A percentile compares a stretch with the other conserved stretches of the same genome.
These are phyloP conservation scores for Rhizophora mangle DNA, from an alignment of 345 rosid genomes.

Conservation along the genomic window DNA sequence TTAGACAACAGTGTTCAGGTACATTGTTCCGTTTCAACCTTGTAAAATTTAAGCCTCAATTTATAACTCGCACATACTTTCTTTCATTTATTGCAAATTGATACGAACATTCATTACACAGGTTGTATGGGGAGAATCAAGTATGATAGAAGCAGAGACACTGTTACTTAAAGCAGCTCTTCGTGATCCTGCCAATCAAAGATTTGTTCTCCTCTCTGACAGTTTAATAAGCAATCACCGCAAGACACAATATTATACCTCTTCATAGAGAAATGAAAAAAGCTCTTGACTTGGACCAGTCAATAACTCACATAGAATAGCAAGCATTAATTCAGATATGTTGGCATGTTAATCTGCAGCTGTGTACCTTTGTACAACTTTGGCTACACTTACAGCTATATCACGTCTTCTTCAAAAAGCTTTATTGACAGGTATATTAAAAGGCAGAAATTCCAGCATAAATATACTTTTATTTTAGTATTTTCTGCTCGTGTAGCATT, in stretches of 20 bases:
- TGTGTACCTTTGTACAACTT: conserved; percentile 28
- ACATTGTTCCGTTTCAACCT: no score
- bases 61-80: background rate
- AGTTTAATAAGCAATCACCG: conserved; percentile 7
- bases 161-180: conserved; percentile 26
- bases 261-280: no score
- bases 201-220: conserved; percentile 31
- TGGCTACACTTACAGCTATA: conserved; percentile 18
- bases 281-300: no score
- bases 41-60: background rate
- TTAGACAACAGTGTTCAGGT: conserved; percentile 67
- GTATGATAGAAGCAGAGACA: conserved; percentile 32
- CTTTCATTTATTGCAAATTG: background rate
- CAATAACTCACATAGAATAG: no score
- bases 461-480: no score
- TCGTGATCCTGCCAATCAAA: conserved; percentile 24
- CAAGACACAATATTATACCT: background rate
- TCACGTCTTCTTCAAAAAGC: conserved; percentile 22
- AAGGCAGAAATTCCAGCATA: no score
- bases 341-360: conserved; percentile 6
- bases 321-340: no score
- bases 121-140: conserved; percentile 31
- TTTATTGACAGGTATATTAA: conserved; percentile 26
- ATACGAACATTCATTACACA: background rate
- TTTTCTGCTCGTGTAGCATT: no score